Evolutionary conservation across 352 stramenopile species (phyloP).

Genomic region (Phytopythium litorale): DNA sequence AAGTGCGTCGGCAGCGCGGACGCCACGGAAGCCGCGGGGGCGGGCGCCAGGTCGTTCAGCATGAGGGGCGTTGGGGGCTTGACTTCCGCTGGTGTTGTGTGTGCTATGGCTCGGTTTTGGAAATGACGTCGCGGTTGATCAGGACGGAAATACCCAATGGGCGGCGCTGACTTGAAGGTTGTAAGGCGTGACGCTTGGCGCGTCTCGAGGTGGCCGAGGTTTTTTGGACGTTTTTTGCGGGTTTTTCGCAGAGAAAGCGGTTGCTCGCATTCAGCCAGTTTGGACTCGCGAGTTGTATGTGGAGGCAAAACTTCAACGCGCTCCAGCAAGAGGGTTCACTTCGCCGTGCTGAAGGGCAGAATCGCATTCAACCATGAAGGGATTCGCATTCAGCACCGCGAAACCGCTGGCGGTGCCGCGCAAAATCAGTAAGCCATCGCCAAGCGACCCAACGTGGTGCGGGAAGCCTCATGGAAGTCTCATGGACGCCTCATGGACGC

Average conservation of each 20-base stretch:
- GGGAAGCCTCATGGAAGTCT: no score
- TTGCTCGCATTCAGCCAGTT: constrained; percentile 2
- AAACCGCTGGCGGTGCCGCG: no score
- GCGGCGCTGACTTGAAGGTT: background rate
- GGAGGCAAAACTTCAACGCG: background rate
- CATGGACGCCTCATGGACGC: no score
- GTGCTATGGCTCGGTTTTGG: background rate
- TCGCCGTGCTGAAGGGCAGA: background rate
- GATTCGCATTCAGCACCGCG: constrained; percentile 2
- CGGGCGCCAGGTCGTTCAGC: constrained; percentile 23
- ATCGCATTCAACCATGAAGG: background rate
- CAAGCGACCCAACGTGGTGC: no score
- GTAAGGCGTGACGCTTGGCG: constrained; percentile 6
- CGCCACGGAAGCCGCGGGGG: background rate
- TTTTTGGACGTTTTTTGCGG: background rate
- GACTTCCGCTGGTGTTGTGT: background rate
- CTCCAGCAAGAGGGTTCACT: background rate
- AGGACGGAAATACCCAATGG: no score
- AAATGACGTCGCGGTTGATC: background rate
- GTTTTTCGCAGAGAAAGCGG: constrained; percentile 6
- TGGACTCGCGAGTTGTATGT: background rate
- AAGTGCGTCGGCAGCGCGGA: constrained; percentile 16
- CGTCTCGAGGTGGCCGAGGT: background rate
- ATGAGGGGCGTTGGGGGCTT: constrained; percentile 6
- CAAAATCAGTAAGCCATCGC: background rate